Conservation (phyloP, 805 yeast genomes). For the Pichia scutulata region DNA sequence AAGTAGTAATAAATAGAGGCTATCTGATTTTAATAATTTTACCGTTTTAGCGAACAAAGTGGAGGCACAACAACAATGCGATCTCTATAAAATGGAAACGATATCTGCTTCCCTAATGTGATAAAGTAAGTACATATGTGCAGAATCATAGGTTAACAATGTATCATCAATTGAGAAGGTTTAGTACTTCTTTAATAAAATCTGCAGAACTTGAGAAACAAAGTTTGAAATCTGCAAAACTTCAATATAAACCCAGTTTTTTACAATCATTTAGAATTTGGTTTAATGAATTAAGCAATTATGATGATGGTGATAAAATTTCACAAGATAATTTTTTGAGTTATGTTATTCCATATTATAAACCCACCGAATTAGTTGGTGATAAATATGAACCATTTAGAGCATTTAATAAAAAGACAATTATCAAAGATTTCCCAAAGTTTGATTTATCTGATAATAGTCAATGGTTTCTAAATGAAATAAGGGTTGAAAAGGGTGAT, state of each 20-base stretch:
- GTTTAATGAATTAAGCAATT: conserved; percentile 15
- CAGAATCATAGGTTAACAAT: not conserved
- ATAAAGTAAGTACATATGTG: not conserved
- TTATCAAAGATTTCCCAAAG: conserved; percentile 6
- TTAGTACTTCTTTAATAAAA: not conserved
- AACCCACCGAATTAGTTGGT: conserved; percentile 9
- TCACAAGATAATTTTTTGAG: conserved; percentile 21
- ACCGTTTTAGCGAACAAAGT: not conserved
- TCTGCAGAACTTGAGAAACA: not conserved
- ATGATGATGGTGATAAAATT: conserved; percentile 15
- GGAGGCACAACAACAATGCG: not conserved
- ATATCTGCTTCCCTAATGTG: not conserved
- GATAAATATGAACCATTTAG: conserved; percentile 6
- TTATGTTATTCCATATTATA: conserved; percentile 22
- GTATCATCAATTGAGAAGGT: not conserved
- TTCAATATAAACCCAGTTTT: not conserved
- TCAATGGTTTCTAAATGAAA: conserved; percentile 22
- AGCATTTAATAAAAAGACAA: conserved; percentile 16
- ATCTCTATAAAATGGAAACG: not conserved
- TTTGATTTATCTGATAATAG: conserved; percentile 4
- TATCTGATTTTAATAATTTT: not conserved
- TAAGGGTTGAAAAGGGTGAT: conserved; percentile 18
- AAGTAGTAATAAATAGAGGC: not conserved
- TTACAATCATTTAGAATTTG: conserved; percentile 18
- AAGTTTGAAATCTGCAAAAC: not conserved